Evolutionary conservation across 257 asterid genomes (phyloP).

Genomic region (Sherardia arvensis): DNA sequence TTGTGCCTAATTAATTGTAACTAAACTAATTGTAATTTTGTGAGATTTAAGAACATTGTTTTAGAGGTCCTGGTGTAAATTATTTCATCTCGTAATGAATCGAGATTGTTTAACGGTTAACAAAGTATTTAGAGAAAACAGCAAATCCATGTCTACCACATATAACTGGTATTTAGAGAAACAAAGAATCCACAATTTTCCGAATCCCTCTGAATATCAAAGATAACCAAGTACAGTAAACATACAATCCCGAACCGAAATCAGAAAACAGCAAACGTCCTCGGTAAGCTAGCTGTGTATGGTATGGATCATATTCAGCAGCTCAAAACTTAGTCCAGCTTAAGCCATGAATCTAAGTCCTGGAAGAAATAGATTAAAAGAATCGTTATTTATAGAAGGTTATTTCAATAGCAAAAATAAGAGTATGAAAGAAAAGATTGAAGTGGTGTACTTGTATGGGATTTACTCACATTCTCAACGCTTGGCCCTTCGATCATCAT

Average conservation of each 20-base stretch:
- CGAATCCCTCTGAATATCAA: not conserved
- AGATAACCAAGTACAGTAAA: not conserved
- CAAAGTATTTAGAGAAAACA: not conserved
- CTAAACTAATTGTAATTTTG: too few species aligned
- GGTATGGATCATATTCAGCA: not conserved
- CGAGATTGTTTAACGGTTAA: too few species aligned
- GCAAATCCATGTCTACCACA: too few species aligned
- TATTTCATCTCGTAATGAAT: too few species aligned
- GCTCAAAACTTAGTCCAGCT: not conserved
- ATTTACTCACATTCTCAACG: slow-evolving; percentile 16
- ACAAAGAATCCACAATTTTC: not conserved
- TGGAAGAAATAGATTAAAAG: too few species aligned
- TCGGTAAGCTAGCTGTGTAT: not conserved
- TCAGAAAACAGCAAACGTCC: not conserved
- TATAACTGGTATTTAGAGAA: not conserved
- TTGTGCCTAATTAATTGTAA: too few species aligned
- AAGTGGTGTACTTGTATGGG: not conserved
- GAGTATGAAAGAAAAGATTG: not conserved
- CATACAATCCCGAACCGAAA: not conserved
- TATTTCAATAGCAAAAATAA: not conserved
- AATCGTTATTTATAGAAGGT: too few species aligned
- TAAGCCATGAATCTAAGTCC: not conserved
- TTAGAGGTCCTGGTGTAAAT: too few species aligned
- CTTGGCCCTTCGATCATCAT: slow-evolving; percentile 45
- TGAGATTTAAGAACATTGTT: too few species aligned